These are phyloP conservation scores for Anisodus tanguticus DNA, from an alignment of 257 asterid species.

Conservation along the genomic window DNA sequence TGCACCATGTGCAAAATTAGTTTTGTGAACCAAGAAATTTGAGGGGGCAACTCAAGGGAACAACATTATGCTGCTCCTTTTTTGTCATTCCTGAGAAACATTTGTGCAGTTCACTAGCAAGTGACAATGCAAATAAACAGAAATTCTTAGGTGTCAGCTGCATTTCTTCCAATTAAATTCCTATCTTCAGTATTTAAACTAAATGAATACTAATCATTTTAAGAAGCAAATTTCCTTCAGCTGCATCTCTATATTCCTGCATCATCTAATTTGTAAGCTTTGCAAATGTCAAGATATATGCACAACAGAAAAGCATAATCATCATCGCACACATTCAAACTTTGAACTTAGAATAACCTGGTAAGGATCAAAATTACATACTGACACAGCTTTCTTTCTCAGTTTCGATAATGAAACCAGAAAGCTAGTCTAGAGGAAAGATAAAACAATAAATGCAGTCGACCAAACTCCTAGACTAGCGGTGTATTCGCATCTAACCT, in stretches of 20 bases:
- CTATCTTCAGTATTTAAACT: not conserved
- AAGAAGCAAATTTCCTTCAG: not conserved
- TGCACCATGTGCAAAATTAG: not conserved
- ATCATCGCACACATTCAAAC: not conserved
- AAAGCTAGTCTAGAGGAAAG: conserved; percentile 26
- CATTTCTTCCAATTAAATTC: not conserved
- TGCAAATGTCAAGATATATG: not conserved
- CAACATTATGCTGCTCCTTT: not conserved
- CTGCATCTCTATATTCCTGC: not conserved
- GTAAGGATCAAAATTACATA: conserved; percentile 36
- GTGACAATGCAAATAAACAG: not conserved
- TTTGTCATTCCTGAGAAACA: not conserved
- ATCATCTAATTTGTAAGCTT: not conserved
- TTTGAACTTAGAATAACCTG: conserved; percentile 31
- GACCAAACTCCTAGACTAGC: conserved; percentile 34
- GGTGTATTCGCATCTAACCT: conserved; percentile 26
- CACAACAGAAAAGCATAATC: not conserved
- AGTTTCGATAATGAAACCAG: conserved; percentile 34
- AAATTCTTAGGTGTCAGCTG: not conserved
- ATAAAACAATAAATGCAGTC: conserved; percentile 26
- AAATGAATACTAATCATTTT: not conserved
- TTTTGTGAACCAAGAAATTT: not conserved
- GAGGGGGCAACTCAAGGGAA: not conserved
- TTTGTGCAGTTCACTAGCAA: not conserved
- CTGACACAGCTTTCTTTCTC: conserved; percentile 38